Evolutionary conservation across 2,329 filamentous ascomycete species (phyloP).

Genomic region (Penicillium sp.): DNA sequence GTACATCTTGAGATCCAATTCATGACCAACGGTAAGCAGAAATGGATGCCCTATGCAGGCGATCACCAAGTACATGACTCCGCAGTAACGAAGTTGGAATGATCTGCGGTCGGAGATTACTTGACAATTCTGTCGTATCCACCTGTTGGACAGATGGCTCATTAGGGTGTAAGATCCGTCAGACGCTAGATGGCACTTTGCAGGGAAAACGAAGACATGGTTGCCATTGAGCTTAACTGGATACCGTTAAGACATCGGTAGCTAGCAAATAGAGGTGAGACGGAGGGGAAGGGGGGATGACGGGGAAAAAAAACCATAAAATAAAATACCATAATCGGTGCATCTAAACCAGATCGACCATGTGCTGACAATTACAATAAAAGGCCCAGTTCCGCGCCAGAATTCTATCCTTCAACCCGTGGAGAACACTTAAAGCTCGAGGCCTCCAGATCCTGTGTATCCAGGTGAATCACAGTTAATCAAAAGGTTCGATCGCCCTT

Average conservation of each 20-base stretch:
- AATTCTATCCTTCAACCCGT: not conserved
- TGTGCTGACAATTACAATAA: no score
- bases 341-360: not conserved
- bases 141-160: not conserved
- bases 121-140: conserved; percentile 11
- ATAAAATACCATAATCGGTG: not conserved
- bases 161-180: not conserved
- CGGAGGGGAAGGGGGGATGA: no score
- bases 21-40: not conserved
- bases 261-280: not conserved
- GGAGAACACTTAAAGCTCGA: conserved; percentile 1
- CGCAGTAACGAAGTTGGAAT: not conserved
- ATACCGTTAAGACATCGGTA: not conserved
- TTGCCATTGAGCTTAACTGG: no score
- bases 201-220: not conserved
- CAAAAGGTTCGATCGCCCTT: conserved; percentile 10
- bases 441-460: not conserved
- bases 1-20: conserved; percentile 1
- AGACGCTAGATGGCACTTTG: not conserved
- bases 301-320: no score
- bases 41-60: not conserved
- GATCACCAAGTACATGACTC: conserved; percentile 4
- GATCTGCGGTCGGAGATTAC: conserved; percentile 24
- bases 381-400: not conserved
- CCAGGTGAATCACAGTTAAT: not conserved